Conservation (phyloP, 352 stramenopile species). For the Pelagophyceae sp. region DNA sequence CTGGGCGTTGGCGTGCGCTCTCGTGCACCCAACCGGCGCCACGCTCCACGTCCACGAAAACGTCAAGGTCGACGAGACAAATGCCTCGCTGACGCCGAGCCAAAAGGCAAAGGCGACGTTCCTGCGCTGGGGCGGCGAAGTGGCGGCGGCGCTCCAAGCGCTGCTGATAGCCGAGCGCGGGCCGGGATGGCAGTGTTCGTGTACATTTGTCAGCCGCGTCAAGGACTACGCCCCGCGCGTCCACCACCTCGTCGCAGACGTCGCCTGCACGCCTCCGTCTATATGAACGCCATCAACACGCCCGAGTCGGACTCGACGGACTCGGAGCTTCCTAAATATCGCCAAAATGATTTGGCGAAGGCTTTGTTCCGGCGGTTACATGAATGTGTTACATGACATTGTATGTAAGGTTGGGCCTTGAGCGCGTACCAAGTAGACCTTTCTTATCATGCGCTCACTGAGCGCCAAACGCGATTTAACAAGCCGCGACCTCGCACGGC, state of each 20-base stretch:
- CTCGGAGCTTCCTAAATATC: too few relatives aligned
- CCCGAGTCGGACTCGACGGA: too few relatives aligned
- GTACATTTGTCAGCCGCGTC: constrained; percentile 67
- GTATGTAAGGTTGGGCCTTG: too few relatives aligned
- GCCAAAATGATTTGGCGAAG: too few relatives aligned
- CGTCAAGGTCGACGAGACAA: constrained; percentile 70
- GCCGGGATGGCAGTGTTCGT: constrained; percentile 54
- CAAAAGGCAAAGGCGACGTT: too few relatives aligned
- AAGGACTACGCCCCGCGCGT: constrained; percentile 78
- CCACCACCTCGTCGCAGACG: constrained; percentile 69
- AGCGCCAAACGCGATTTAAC: too few relatives aligned
- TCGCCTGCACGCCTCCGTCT: constrained; percentile 27
- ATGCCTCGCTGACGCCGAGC: constrained; percentile 38
- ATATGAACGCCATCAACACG: too few relatives aligned
- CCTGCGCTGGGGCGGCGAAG: constrained; percentile 49
- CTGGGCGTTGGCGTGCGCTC: not conserved
- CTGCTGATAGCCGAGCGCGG: constrained; percentile 33
- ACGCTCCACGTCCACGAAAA: constrained; percentile 94
- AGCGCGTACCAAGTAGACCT: too few relatives aligned
- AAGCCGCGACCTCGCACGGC: too few relatives aligned
- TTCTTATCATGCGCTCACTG: too few relatives aligned
- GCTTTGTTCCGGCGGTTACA: too few relatives aligned
- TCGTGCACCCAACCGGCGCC: constrained; percentile 45
- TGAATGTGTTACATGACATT: too few relatives aligned
- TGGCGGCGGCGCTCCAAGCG: constrained; percentile 43